Conservation (phyloP, 1,139 yeast species). For the Hyphopichia pseudoburtonii region DNA sequence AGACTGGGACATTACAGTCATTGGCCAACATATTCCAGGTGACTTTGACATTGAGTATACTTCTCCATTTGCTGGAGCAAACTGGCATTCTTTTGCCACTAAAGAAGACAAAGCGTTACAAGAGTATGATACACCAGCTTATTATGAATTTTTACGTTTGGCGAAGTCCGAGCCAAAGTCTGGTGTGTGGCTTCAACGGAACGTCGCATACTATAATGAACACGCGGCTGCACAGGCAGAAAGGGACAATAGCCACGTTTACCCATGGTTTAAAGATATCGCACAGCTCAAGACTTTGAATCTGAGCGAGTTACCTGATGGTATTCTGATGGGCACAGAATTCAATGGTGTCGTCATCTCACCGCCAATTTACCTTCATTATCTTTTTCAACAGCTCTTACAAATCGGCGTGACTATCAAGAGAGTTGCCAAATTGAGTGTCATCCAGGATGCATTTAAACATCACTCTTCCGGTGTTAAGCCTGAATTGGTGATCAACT, state of each 20-base stretch:
- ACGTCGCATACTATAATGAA: conserved; percentile 29
- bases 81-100: conserved; percentile 47
- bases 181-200: conserved; percentile 42
- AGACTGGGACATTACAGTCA: conserved; percentile 24
- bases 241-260: conserved; percentile 14
- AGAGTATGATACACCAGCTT: conserved; percentile 39
- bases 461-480: conserved; percentile 19
- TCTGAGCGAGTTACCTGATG: conserved; percentile 29
- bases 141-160: conserved; percentile 37
- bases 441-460: conserved; percentile 27
- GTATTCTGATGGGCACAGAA: conserved; percentile 35
- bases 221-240: conserved; percentile 12
- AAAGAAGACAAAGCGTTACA: conserved; percentile 32
- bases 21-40: conserved; percentile 39
- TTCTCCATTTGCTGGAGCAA: conserved; percentile 47
- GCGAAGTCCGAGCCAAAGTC: conserved; percentile 42
- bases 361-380: conserved; percentile 50
- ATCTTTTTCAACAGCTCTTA: conserved; percentile 38
- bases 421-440: conserved; percentile 25
- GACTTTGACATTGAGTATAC: conserved; percentile 36
- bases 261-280: conserved; percentile 48
- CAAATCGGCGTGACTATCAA: conserved; percentile 35
- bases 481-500: conserved; percentile 45
- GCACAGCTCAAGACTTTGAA: conserved; percentile 34
- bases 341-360: conserved; percentile 52